Base-by-base conservation (phyloP, 768 basidiomycete species). In the Brasilioporus rufonigricans region DNA sequence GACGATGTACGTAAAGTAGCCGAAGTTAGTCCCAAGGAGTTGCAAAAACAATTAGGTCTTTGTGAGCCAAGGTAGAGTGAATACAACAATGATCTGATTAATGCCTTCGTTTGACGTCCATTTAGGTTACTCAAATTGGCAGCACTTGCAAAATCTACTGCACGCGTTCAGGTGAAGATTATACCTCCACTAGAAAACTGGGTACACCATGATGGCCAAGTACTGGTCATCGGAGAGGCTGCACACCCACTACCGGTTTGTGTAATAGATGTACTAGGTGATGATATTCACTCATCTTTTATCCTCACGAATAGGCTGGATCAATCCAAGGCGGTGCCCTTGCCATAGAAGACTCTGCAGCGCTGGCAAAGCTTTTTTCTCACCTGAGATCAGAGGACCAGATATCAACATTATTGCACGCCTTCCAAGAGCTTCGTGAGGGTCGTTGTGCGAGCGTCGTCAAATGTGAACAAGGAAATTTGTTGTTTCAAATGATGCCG, bases 321-420 rank as follows among this genome's bases (percentile, higher is more conserved):
- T 78, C 77, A 2, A 74, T 77, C 29, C 80, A 85, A 63, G 74
- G 75, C 24, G 74, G 78, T 1, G 77, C 77, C 12, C 72, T 85
- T 52, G 75, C 74, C 5, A 71, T 86, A 21, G 86, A 88, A 68
- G 86, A 87, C 58, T 83, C 84, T 0, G 81, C 82, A 51, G 78
- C 80, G 5, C 67, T 86, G 18, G 83, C 79, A 19, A 77, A 73
- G 45, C 75, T 86, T n/a, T 85, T 87, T 63, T 76, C 80, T 19
- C 76, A 78, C 47, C 72, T 86, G 4, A 71, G 73, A 43, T 61
- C 71, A 36, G 66, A 68, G 44, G 73, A 76, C 5, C 80, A 86
- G 59, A 71, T 86, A 33, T 70, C 78, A 1, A 74, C 74, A 14
- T 68, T 86, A 45, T 68, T 85, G 50, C 66, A 73, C 29, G 84